Evolutionary conservation across 176 grass and related monocot species (phyloP), one percentile per base, ranked within the genome.

Genomic region (Areca catechu): DNA sequence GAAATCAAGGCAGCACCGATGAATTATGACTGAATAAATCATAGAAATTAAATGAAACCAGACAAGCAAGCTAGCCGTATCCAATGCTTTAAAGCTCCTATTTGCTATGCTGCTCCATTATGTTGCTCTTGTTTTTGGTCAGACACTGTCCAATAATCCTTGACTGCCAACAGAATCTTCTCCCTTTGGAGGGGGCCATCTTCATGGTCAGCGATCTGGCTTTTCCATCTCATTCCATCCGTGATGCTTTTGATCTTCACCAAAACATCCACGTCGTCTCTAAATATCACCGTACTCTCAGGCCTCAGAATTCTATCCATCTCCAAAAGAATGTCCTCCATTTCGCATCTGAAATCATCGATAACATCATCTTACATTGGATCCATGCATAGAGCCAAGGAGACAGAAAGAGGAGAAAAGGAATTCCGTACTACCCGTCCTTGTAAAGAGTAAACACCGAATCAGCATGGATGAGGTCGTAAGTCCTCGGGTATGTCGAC

Each of bases 251-350:
- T 77, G 50, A 86, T 55, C 60, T 74, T 73, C n/a, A 77, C 48
- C 1, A 86, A 43, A 20, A 30, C 51, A 68, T 69, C 77, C 3
- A 86, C 65, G 52, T 86, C 77, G 60, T 86, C 83, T 50, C 77
- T 76, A 28, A 86, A 24, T 21, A 86, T 86, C 43, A 81, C 69
- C 4, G 77, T 56, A 7, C 83, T 72, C 22, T 70, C 73, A 47
- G 83, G 83, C 16, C 83, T 61, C 3, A 86, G 73, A 22, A 86
- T 77, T 53, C 83, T 71, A 48, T 86, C 83, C 73, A 81, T 81
- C 59, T 86, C 83, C 48, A 86, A 53, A 12, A 86, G 77, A 49
- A 81, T 77, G 48, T 56, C 58, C 23, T 86, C 83, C 73, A 66
- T 64, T 3, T 60, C 73, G 18, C 83, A 86, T 14, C 83, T 86